These are phyloP conservation scores for Nakazawaea wickerhamii DNA, from an alignment of 805 yeast genomes.

Conservation along the genomic window DNA sequence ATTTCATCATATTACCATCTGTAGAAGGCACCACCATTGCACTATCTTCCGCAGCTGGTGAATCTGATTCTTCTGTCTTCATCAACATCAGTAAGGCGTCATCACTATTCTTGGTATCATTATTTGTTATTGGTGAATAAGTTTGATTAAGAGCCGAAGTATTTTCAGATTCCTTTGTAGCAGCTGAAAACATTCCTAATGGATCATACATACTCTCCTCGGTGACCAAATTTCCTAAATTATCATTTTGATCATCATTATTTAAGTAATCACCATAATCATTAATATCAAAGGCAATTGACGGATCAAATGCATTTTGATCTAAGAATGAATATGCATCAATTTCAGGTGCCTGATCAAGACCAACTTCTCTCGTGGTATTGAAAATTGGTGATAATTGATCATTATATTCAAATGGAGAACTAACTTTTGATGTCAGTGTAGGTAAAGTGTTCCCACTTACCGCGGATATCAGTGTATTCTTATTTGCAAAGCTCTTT, in stretches of 20 bases:
- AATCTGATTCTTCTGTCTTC: background rate
- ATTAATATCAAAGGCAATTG: constrained; percentile 38
- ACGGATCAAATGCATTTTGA: constrained; percentile 45
- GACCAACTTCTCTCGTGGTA: background rate
- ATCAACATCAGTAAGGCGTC: constrained; percentile 14
- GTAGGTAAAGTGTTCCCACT: constrained; percentile 7
- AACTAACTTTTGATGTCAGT: background rate
- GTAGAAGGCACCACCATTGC: constrained; percentile 63
- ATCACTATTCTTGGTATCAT: constrained; percentile 21
- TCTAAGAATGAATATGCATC: constrained; percentile 45
- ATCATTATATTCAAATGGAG: constrained; percentile 11
- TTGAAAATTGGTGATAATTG: constrained; percentile 4
- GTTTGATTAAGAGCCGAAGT: constrained; percentile 14
- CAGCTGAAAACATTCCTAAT: constrained; percentile 23
- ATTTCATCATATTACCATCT: constrained; percentile 54
- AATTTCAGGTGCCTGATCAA: constrained; percentile 4
- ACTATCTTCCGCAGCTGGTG: background rate
- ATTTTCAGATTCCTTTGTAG: constrained; percentile 12
- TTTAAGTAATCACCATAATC: constrained; percentile 8
- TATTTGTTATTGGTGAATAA: constrained; percentile 23
- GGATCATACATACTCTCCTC: constrained; percentile 59
- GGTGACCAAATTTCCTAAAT: constrained; percentile 35
- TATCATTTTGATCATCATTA: constrained; percentile 6
- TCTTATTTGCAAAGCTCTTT: constrained; percentile 19
- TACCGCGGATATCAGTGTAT: constrained; percentile 11